phyloP scores from a whole-genome alignment of 371 early-diverging fungal species.

The Zychaea mexicana region DNA sequence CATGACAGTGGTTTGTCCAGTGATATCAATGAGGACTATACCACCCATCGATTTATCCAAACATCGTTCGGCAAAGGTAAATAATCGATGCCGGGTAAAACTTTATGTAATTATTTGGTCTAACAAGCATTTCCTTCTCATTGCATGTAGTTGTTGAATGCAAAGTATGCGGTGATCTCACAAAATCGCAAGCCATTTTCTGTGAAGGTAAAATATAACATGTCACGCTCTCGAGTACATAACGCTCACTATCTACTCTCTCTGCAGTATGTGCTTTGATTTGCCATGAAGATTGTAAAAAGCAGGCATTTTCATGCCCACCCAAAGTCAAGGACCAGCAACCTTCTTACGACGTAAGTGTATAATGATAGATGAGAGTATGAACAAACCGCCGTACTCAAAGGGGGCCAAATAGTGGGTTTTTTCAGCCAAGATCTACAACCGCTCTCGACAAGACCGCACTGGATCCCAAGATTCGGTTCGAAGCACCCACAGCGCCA shows the following conservation, averaged over 20 bases:
- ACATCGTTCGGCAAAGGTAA: conserved; percentile 44
- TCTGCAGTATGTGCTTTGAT: conserved; percentile 40
- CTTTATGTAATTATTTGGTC: too few species aligned
- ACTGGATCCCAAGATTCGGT: background rate
- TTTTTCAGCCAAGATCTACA: conserved; percentile 27
- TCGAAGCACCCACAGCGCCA: background rate
- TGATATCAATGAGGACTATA: conserved; percentile 19
- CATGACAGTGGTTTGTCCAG: background rate
- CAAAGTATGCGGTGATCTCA: conserved; percentile 44
- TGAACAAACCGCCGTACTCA: background rate
- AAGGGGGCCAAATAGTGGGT: conserved; percentile 30
- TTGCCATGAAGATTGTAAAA: conserved; percentile 44
- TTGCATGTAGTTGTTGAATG: conserved; percentile 32
- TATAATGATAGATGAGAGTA: background rate
- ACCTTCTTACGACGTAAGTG: conserved; percentile 45
- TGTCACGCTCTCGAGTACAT: too few species aligned
- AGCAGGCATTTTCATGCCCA: conserved; percentile 44
- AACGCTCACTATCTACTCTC: too few species aligned
- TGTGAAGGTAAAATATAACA: conserved; percentile 32
- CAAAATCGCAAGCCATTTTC: conserved; percentile 28
- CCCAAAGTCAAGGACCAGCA: conserved; percentile 50
- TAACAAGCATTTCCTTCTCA: background rate
- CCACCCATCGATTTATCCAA: conserved; percentile 40
- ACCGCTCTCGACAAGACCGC: conserved; percentile 10
- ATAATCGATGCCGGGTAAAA: background rate